Conservation (phyloP, 805 yeast genomes). For the Pichia sporocuriosa region DNA sequence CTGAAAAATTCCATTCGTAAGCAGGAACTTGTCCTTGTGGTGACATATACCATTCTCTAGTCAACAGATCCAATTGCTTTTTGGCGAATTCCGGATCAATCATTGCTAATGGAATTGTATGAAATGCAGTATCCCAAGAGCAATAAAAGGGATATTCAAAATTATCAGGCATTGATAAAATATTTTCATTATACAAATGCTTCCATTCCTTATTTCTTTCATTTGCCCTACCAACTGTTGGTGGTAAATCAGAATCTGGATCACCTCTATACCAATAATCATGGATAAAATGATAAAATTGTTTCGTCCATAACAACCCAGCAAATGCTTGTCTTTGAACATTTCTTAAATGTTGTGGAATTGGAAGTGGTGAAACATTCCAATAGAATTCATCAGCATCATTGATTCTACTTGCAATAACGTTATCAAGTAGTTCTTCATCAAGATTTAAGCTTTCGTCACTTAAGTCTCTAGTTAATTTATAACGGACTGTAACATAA, state of each 20-base stretch:
- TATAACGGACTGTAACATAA: slow-evolving; percentile 78
- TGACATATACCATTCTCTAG: slow-evolving; percentile 96
- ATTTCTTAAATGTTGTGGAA: slow-evolving; percentile 68
- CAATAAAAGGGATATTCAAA: slow-evolving; percentile 97
- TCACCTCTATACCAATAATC: slow-evolving; percentile 86
- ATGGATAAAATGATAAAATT: slow-evolving; percentile 80
- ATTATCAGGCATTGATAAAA: slow-evolving; percentile 85
- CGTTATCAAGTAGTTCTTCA: slow-evolving; percentile 65
- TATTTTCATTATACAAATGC: slow-evolving; percentile 81
- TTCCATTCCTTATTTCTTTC: slow-evolving; percentile 89
- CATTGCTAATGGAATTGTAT: slow-evolving; percentile 88
- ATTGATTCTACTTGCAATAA: slow-evolving; percentile 63
- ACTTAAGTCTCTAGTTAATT: slow-evolving; percentile 34
- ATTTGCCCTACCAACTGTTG: slow-evolving; percentile 73
- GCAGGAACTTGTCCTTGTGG: slow-evolving; percentile 98
- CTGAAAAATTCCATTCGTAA: slow-evolving; percentile 92
- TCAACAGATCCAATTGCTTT: slow-evolving; percentile 74
- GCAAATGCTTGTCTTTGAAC: slow-evolving; percentile 93
- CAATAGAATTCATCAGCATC: slow-evolving; percentile 94
- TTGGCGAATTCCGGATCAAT: slow-evolving; percentile 90
- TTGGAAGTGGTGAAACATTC: slow-evolving; percentile 79
- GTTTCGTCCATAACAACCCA: slow-evolving; percentile 90
- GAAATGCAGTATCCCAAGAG: slow-evolving; percentile 96
- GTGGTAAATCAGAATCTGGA: slow-evolving; percentile 64
- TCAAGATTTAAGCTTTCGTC: slow-evolving; percentile 42